phyloP scores from a whole-genome alignment of 2,329 filamentous ascomycete genomes.

The Bipolaris victoriae region DNA sequence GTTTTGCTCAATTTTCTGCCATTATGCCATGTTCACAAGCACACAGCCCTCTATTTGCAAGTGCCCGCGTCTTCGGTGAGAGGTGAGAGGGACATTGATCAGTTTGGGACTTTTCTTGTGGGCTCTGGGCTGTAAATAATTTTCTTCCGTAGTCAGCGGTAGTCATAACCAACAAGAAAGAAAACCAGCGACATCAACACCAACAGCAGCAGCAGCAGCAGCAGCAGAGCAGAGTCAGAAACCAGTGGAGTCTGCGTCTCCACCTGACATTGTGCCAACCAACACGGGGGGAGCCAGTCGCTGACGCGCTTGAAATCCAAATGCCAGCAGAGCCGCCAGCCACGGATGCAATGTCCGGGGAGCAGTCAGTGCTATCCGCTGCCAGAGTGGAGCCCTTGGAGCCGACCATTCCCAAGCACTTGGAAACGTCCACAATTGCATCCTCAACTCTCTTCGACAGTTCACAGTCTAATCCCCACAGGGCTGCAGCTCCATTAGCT shows the following conservation, averaged over 20 bases:
- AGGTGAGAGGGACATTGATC: slow-evolving; percentile 36
- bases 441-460: slow-evolving; percentile 17
- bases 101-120: neutral
- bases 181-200: slow-evolving; percentile 33
- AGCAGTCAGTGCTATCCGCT: slow-evolving; percentile 17
- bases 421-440: slow-evolving; percentile 28
- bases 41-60: slow-evolving; percentile 34
- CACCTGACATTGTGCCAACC: slow-evolving; percentile 33
- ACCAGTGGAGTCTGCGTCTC: slow-evolving; percentile 35
- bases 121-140: slow-evolving; percentile 30
- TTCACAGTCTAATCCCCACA: slow-evolving; percentile 11
- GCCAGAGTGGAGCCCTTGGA: slow-evolving; percentile 18
- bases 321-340: slow-evolving; percentile 27
- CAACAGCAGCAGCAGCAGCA: neutral
- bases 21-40: slow-evolving; percentile 49
- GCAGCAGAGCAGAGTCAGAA: slow-evolving; percentile 30
- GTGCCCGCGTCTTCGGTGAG: slow-evolving; percentile 26
- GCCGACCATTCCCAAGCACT: slow-evolving; percentile 23
- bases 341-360: slow-evolving; percentile 15
- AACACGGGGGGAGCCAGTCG: slow-evolving; percentile 31
- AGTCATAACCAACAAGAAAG: slow-evolving; percentile 46
- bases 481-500: slow-evolving; percentile 6
- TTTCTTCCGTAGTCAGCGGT: slow-evolving; percentile 18
- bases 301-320: slow-evolving; percentile 24
- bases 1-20: slow-evolving; percentile 38